Evolutionary conservation across 2,329 filamentous ascomycete species (phyloP).

Genomic region (Blastomyces silverae): DNA sequence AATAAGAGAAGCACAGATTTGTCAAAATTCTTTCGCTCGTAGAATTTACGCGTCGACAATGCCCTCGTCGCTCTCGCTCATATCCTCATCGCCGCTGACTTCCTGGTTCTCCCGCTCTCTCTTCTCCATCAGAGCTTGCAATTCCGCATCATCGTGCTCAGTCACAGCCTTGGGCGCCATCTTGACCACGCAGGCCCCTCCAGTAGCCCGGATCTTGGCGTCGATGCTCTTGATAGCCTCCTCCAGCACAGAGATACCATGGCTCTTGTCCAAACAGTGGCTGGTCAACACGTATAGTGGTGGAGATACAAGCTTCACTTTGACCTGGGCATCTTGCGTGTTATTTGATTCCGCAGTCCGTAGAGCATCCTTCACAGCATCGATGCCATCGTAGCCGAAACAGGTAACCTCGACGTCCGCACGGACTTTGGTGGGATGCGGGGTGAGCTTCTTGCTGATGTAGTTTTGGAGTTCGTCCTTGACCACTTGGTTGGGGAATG

Average conservation of each 20-base stretch:
- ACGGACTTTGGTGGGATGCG: constrained; percentile 97
- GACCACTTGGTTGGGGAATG: constrained; percentile 77
- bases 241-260: constrained; percentile 77
- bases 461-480: constrained; percentile 88
- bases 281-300: constrained; percentile 94
- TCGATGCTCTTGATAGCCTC: constrained; percentile 84
- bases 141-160: constrained; percentile 93
- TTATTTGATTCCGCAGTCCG: constrained; percentile 87
- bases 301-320: constrained; percentile 96
- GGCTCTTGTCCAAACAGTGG: constrained; percentile 87
- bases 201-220: constrained; percentile 67
- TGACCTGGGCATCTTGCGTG: constrained; percentile 87
- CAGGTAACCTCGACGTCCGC: constrained; percentile 95
- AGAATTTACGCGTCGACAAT: constrained; percentile 43
- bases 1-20: neutral
- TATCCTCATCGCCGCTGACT: constrained; percentile 93
- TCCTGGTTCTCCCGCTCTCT: constrained; percentile 95
- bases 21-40: neutral
- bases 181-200: constrained; percentile 79
- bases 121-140: constrained; percentile 99
- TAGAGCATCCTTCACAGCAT: constrained; percentile 90
- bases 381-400: constrained; percentile 95
- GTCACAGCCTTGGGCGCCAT: constrained; percentile 99
- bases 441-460: constrained; percentile 93
- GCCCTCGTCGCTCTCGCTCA: constrained; percentile 91